Percentiles rank a stretch among this genome's conserved stretches.
These are phyloP conservation scores for Aspergillus glaucus DNA, from an alignment of 2,329 filamentous ascomycete genomes.

Conservation along the genomic window DNA sequence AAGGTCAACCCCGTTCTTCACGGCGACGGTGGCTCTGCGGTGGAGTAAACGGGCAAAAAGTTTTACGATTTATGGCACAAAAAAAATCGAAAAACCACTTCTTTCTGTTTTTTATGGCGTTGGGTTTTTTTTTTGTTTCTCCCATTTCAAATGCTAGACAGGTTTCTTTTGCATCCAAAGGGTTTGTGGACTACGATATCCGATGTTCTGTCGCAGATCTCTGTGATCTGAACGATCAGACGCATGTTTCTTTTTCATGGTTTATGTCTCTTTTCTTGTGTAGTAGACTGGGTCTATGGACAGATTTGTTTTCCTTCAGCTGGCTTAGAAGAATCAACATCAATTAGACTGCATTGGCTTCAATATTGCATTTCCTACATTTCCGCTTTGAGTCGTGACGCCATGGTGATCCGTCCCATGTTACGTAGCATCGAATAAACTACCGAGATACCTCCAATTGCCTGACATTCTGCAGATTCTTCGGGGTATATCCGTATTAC, in stretches of 20 bases:
- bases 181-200: conserved; percentile 11
- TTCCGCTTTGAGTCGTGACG: too few species aligned
- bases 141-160: conserved; percentile 1
- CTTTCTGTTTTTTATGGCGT: conserved; percentile 7
- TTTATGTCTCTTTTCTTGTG: neutral
- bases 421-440: too few species aligned
- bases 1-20: conserved; percentile 62
- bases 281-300: neutral
- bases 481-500: too few species aligned
- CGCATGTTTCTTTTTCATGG: conserved; percentile 3
- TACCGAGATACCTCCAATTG: too few species aligned
- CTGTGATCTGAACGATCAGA: conserved; percentile 4
- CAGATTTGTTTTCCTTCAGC: neutral
- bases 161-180: conserved; percentile 4
- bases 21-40: conserved; percentile 48
- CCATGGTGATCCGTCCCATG: too few species aligned
- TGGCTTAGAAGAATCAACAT: neutral
- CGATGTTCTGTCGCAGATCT: conserved; percentile 3
- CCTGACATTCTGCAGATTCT: too few species aligned
- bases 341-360: neutral
- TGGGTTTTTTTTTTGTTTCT: conserved; percentile 2
- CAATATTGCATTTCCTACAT: neutral
- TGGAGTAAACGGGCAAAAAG: conserved; percentile 40
- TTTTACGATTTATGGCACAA: conserved; percentile 9
- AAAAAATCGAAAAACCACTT: conserved; percentile 9